Percentiles rank a stretch among this genome's conserved stretches.
Conservation (phyloP, 2,329 filamentous ascomycete genomes). For the Cryphonectria radicalis region DNA sequence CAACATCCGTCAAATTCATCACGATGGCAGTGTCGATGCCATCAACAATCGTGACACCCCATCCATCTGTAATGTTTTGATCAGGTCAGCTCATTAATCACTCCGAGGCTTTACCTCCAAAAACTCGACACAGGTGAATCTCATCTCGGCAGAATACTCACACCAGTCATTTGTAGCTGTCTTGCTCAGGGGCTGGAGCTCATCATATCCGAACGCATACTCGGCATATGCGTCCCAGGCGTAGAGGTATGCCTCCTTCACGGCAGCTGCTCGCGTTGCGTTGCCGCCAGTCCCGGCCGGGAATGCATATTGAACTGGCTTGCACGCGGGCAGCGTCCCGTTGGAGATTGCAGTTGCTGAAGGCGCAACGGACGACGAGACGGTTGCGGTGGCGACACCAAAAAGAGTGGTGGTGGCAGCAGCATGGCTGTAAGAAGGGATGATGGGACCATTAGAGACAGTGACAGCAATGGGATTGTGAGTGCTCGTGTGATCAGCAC, state of each 20-base stretch:
- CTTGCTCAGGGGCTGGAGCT: conserved; percentile 17
- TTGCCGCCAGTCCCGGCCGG: conserved; percentile 19
- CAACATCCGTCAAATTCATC: conserved; percentile 21
- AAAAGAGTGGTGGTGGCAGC: conserved; percentile 18
- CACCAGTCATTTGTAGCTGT: conserved; percentile 20
- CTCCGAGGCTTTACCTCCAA: not conserved
- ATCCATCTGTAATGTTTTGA: conserved; percentile 9
- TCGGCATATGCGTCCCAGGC: conserved; percentile 20
- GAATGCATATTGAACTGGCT: conserved; percentile 15
- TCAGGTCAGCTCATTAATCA: not conserved
- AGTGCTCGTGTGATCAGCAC: conserved; percentile 3
- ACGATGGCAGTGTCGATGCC: conserved; percentile 22
- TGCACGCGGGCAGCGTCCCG: conserved; percentile 15
- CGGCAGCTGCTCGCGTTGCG: conserved; percentile 19
- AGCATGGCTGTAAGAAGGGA: conserved; percentile 16
- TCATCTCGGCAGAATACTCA: not conserved
- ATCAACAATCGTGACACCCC: conserved; percentile 22
- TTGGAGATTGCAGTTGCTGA: conserved; percentile 16
- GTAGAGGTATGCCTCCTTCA: conserved; percentile 21
- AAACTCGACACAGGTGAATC: not conserved
- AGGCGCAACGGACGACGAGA: conserved; percentile 8
- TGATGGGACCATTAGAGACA: conserved; percentile 14
- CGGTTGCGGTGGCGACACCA: conserved; percentile 14
- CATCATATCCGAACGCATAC: conserved; percentile 20
- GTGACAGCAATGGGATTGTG: conserved; percentile 15